Evolutionary conservation across 805 yeast genomes (phyloP), one percentile per base, ranked within the genome.

Genomic region (Yarrowia sp.): DNA sequence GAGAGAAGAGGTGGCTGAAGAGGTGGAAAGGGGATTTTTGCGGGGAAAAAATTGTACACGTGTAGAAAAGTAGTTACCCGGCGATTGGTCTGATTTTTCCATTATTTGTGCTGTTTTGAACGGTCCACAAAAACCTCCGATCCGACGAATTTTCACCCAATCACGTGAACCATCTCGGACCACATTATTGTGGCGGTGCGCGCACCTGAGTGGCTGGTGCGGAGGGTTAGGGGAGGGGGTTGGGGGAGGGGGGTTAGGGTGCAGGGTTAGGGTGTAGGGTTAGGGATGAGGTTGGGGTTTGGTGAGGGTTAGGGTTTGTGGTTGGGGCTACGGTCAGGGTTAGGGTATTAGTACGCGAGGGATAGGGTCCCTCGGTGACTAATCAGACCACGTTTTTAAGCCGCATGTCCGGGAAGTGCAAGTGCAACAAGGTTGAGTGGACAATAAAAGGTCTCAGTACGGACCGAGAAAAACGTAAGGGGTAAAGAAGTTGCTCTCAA

Each of bases 81-180:
- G 18, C 15, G 44, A 41, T 41, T 41, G 44, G 11, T 8, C 18
- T 11, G n/a, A 3, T n/a, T 3, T 10, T 11, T 15, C 10, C 15
- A 11, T 2, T 41, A n/a, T 41, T 15, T 41, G 18, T 15, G 18
- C 6, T 41, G 3, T 41, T 41, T 41, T 35, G 4, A 22, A 5
- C 28, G 28, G 28, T 22, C 28, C 28, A 22, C 4, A 22, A 22
- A 22, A 22, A 9, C 13, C 38, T 35, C 38, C 3, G 38, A 35
- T 35, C 38, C 38, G 38, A 9, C 38, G 38, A 35, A 38, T 47
- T 47, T 15, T 15, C 36, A 32, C 28, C 32, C 55, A 17, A n/a
- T 38, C 58, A 51, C 58, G 58, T 51, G 58, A 51, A n/a, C 14
- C 31, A 38, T 38, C 42, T 38, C 42, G 14, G 42, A 13, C 42